Percentiles rank a stretch among this genome's conserved stretches.
These are phyloP conservation scores for Paspalum vaginatum DNA, from an alignment of 176 grass and related monocot species.

Conservation along the genomic window DNA sequence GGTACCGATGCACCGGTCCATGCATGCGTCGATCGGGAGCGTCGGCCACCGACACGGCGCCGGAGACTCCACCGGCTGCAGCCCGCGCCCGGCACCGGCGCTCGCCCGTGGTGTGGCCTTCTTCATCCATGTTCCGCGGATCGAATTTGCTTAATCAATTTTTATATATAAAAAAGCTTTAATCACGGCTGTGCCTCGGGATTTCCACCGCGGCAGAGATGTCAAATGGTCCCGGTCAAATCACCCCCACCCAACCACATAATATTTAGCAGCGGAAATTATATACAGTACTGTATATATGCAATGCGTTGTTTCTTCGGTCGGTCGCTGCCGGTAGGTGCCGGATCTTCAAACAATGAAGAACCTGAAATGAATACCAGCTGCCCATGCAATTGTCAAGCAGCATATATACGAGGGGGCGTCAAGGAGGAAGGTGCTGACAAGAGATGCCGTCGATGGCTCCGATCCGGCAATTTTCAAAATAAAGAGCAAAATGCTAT, in stretches of 20 bases:
- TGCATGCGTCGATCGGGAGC: not conserved
- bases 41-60: slow-evolving; percentile 66
- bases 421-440: too few species aligned
- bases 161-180: not conserved
- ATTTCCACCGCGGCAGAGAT: slow-evolving; percentile 36
- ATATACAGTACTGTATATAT: too few species aligned
- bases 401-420: too few species aligned
- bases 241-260: slow-evolving; percentile 13
- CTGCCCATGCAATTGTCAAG: too few species aligned
- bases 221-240: slow-evolving; percentile 53
- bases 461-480: too few species aligned
- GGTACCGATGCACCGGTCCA: slow-evolving; percentile 22
- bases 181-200: not conserved
- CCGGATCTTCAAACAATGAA: slow-evolving; percentile 1
- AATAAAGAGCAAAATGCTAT: too few species aligned
- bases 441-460: too few species aligned
- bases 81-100: slow-evolving; percentile 17
- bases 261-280: not conserved
- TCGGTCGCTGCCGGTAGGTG: not conserved
- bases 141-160: not conserved
- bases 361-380: too few species aligned
- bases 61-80: slow-evolving; percentile 41
- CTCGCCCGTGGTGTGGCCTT: slow-evolving; percentile 27
- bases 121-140: not conserved
- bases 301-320: not conserved